These are phyloP conservation scores for Camellia granthamiana DNA, from an alignment of 148 eudicot species.

Conservation along the genomic window DNA sequence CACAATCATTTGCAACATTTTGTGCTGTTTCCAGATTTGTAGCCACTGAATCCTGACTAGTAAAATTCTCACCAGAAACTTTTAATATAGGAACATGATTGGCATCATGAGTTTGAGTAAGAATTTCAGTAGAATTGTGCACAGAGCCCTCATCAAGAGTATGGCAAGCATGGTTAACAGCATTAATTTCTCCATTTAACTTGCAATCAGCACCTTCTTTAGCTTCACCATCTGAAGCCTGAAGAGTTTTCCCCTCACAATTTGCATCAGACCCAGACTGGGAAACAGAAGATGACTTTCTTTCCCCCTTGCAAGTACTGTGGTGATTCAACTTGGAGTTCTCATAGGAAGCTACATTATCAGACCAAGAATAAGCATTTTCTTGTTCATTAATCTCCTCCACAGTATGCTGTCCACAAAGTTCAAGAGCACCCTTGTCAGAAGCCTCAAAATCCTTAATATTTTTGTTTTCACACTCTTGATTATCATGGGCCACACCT, in stretches of 20 bases:
- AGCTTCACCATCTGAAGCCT: slow-evolving; percentile 1
- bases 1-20: background rate
- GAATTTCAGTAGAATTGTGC: background rate
- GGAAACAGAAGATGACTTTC: background rate
- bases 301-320: background rate
- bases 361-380: slow-evolving; percentile 13
- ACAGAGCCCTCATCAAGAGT: background rate
- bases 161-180: background rate
- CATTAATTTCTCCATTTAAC: slow-evolving; percentile 9
- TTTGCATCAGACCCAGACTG: slow-evolving; percentile 6
- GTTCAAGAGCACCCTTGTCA: slow-evolving; percentile 1
- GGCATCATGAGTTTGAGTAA: background rate
- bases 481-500: slow-evolving; percentile 17
- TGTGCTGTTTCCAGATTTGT: background rate
- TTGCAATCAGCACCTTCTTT: slow-evolving; percentile 15
- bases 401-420: slow-evolving; percentile 12
- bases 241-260: slow-evolving; percentile 4
- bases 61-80: background rate
- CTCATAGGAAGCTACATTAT: slow-evolving; percentile 7
- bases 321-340: slow-evolving; percentile 22
- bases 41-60: background rate
- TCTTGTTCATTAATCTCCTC: slow-evolving; percentile 11
- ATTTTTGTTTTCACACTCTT: slow-evolving; percentile 19
- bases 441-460: slow-evolving; percentile 8
- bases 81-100: background rate